Base-by-base conservation (phyloP, 1,284 basidiomycete genomes). In the Cutaneotrichosporon cyanovorans region DNA sequence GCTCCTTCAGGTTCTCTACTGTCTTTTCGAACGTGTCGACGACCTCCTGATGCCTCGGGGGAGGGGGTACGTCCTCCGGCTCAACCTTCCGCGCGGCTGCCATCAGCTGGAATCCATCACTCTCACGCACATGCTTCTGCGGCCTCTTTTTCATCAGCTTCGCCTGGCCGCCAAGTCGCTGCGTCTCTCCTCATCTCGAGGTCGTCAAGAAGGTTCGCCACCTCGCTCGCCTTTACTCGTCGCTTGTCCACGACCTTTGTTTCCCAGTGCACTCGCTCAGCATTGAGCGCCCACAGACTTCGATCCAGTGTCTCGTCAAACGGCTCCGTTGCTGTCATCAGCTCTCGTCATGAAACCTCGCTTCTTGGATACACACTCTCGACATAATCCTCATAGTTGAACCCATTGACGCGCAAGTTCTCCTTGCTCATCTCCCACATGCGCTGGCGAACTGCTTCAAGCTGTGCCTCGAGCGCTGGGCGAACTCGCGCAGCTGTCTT, bases 241-340 rank as follows among this genome's bases (percentile, higher is more conserved):
- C 85, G 75, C 50, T 76, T 77, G 37, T 78, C 78, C 30, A 81
- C 80, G 31, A 84, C 75, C 35, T 78, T 76, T 46, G 79, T 79
- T 57, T 84, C 80, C 78, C 79, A 84, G 51, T 79, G 76, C 36
- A 85, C 68, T 15, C 79, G 72, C 48, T 84, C 82, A 43, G 80
- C 77, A 37, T 81, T 79, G 15, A 85, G 66, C 2, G 80, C 80
- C 80, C 81, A 84, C 37, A 86, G 80, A 30, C 78, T 76, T 45
- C 83, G 73, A 61, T 87, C 85, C 32, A 87, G 75, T 1, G 77
- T 79, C 65, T 89, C 86, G 61, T 89, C 85, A 61, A 87, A 89
- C 5, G 80, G 77, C 59, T 87, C 84, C 50, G 79, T 78, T 20
- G 83, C 84, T 85, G 56, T 30, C 5, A 42, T 55, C 30, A 51